Evolutionary conservation across 2,329 filamentous ascomycete species (phyloP).

Genomic region (Phyllosticta capitalensis): DNA sequence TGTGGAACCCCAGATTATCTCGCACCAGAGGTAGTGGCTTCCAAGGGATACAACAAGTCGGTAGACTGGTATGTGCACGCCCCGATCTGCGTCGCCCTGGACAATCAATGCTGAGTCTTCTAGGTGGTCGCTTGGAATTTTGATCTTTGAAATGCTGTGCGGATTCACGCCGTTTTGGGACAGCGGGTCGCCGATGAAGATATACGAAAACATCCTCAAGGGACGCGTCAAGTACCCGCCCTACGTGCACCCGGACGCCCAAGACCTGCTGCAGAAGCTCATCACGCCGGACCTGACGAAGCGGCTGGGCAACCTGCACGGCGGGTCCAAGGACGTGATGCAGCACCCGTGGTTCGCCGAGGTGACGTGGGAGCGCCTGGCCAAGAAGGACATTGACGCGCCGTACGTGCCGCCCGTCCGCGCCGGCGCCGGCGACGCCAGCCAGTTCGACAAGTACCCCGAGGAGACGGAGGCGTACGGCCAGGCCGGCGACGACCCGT

Average conservation of each 20-base stretch:
- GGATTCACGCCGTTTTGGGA: constrained; percentile 99
- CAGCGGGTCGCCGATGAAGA: constrained; percentile 93
- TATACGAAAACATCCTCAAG: constrained; percentile 98
- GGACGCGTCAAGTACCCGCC: constrained; percentile 93
- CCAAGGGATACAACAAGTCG: constrained; percentile 98
- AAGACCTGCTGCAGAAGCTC: constrained; percentile 81
- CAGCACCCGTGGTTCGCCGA: constrained; percentile 93
- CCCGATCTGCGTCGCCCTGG: constrained; percentile 4
- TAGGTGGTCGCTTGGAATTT: constrained; percentile 96
- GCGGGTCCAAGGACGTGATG: constrained; percentile 86
- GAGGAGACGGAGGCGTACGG: constrained; percentile 95
- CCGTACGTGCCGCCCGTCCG: constrained; percentile 95
- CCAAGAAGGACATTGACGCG: constrained; percentile 94
- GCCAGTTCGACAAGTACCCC: constrained; percentile 95
- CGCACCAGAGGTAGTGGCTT: constrained; percentile 95
- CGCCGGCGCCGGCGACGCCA: constrained; percentile 87
- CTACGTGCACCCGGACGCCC: constrained; percentile 89
- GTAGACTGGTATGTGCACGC: constrained; percentile 75
- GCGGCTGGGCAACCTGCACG: constrained; percentile 85
- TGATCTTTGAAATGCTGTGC: constrained; percentile 99
- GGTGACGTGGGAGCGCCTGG: constrained; percentile 92
- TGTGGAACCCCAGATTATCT: constrained; percentile 97
- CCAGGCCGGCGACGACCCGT: constrained; percentile 70
- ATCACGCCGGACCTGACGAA: constrained; percentile 95
- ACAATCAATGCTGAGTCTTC: constrained; percentile 12